Conservation (phyloP, 805 yeast species). For the Suhomyces tanzawaensis region DNA sequence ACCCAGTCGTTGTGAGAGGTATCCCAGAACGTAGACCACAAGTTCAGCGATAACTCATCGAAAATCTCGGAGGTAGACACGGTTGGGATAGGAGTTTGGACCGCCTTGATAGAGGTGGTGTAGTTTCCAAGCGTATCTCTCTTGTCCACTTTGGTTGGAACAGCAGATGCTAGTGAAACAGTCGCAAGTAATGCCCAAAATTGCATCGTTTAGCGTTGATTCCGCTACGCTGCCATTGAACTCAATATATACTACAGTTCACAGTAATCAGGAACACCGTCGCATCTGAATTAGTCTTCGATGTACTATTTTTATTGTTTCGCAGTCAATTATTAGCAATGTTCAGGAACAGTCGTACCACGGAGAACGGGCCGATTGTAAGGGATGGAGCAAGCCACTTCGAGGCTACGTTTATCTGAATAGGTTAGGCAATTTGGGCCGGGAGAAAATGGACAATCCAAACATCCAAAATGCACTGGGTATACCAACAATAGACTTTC, state of each 20-base stretch:
- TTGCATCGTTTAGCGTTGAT: no score
- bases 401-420: background rate
- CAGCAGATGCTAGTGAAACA: background rate
- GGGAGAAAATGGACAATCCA: no score
- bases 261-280: no score
- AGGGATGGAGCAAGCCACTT: background rate
- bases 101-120: background rate
- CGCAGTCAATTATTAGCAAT: background rate
- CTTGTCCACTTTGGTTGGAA: background rate
- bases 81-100: background rate
- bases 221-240: no score
- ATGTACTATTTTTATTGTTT: background rate
- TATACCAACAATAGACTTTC: no score
- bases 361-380: background rate
- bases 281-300: no score
- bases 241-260: no score
- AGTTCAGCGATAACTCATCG: background rate
- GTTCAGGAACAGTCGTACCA: background rate
- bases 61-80: slow-evolving; percentile 2
- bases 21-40: slow-evolving; percentile 15
- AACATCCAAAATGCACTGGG: no score
- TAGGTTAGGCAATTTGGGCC: no score
- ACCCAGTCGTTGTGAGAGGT: slow-evolving; percentile 11
- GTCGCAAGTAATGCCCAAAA: background rate
- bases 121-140: background rate